phyloP scores from a whole-genome alignment of 2,329 filamentous ascomycete genomes.

The Drechmeria coniospora region DNA sequence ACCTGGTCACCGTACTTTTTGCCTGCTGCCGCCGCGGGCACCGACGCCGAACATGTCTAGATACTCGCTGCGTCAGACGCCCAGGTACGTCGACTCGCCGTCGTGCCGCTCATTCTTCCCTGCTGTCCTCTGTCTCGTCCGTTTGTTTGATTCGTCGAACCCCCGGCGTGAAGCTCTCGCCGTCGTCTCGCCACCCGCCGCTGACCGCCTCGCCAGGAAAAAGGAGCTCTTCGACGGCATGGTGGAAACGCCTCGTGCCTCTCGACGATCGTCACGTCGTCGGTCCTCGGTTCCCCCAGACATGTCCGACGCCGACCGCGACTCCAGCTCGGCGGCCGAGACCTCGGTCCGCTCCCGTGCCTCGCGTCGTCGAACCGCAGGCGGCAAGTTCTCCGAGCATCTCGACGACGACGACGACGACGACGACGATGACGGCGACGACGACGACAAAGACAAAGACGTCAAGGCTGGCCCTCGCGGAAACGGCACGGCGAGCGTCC shows the following conservation, averaged over 20 bases:
- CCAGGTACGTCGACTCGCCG: slow-evolving; percentile 9
- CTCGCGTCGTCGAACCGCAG: slow-evolving; percentile 29
- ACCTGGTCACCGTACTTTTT: not conserved
- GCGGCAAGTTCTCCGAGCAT: slow-evolving; percentile 34
- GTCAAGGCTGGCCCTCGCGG: slow-evolving; percentile 11
- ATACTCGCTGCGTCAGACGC: slow-evolving; percentile 17
- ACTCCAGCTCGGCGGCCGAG: slow-evolving; percentile 33
- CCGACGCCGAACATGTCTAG: slow-evolving; percentile 9
- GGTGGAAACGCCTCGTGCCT: slow-evolving; percentile 35
- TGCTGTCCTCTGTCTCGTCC: no score
- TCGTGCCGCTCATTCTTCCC: not conserved
- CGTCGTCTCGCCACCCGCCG: no score
- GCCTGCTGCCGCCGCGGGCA: not conserved
- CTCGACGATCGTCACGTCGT: slow-evolving; percentile 29
- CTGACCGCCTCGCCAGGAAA: slow-evolving; percentile 26
- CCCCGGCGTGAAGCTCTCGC: not conserved
- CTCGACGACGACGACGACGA: slow-evolving; percentile 27
- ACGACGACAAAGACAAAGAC: slow-evolving; percentile 5
- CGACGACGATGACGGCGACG: slow-evolving; percentile 13
- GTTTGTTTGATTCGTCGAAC: slow-evolving; percentile 10
- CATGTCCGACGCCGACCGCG: slow-evolving; percentile 30
- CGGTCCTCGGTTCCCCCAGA: slow-evolving; percentile 32
- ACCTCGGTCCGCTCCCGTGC: slow-evolving; percentile 17
- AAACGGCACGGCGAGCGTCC: slow-evolving; percentile 17
- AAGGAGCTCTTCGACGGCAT: slow-evolving; percentile 47